phyloP scores from a whole-genome alignment of 208 protist genomes.

The Strigomonas culicis region DNA sequence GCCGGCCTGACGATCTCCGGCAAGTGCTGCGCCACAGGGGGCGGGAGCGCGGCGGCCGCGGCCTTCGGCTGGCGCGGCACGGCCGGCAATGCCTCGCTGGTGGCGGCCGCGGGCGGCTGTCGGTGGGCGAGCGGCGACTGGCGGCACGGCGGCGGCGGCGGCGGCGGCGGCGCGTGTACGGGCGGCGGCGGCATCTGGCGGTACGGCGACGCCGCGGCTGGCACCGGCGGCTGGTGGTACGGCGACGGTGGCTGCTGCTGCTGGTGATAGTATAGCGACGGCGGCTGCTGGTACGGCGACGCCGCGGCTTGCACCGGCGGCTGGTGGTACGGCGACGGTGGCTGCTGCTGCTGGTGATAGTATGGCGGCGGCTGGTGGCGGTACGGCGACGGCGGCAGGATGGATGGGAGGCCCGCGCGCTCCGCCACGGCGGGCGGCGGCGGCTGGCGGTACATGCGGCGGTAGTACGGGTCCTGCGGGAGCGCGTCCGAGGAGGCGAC shows the following conservation, averaged over 20 bases:
- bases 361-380: not conserved
- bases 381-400: too few species aligned
- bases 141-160: constrained; percentile 9
- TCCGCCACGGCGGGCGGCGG: not conserved
- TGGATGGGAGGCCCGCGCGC: not conserved
- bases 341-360: not conserved
- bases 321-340: not conserved
- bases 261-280: not conserved
- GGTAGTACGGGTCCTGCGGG: not conserved
- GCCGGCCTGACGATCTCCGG: not conserved
- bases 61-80: not conserved
- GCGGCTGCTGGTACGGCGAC: too few species aligned
- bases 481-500: constrained; percentile 17
- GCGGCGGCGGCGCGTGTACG: not conserved
- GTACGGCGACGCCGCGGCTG: too few species aligned
- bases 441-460: not conserved
- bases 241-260: not conserved
- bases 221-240: not conserved
- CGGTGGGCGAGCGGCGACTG: constrained; percentile 15
- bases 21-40: not conserved
- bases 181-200: not conserved
- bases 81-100: too few species aligned
- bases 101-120: not conserved
- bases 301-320: not conserved
- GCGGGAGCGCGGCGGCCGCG: not conserved